Evolutionary conservation across 1,284 basidiomycete species (phyloP).

Genomic region (Rhizoctonia solani): DNA sequence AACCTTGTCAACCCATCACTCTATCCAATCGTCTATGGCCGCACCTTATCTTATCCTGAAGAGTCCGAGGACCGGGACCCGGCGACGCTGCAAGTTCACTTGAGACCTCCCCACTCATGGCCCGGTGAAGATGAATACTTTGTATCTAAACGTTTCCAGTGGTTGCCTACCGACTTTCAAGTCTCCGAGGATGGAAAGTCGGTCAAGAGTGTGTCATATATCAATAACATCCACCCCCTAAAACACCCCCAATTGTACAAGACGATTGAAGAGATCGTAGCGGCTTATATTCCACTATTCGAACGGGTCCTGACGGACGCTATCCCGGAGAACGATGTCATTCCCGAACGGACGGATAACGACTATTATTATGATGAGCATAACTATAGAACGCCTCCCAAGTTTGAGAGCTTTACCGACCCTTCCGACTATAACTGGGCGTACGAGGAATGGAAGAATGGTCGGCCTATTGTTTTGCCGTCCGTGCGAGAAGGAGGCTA

Average conservation of each 20-base stretch:
- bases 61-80: neutral
- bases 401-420: neutral
- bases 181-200: slow-evolving; percentile 40
- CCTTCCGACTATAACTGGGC: slow-evolving; percentile 9
- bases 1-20: slow-evolving; percentile 54
- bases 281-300: slow-evolving; percentile 43
- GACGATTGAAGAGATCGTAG: slow-evolving; percentile 40
- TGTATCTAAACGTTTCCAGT: slow-evolving; percentile 44
- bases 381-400: neutral
- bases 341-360: neutral
- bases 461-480: slow-evolving; percentile 38
- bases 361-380: neutral
- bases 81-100: no score
- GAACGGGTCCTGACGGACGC: slow-evolving; percentile 44
- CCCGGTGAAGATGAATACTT: neutral
- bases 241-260: slow-evolving; percentile 38
- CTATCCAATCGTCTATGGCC: slow-evolving; percentile 50
- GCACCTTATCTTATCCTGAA: slow-evolving; percentile 35
- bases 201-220: slow-evolving; percentile 42
- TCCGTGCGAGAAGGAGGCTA: slow-evolving; percentile 30
- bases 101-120: no score
- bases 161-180: slow-evolving; percentile 50
- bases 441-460: slow-evolving; percentile 26
- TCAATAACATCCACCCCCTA: slow-evolving; percentile 47
- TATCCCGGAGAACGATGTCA: neutral